These are phyloP conservation scores for Citrus maxima DNA, from an alignment of 345 rosid genomes.

Conservation along the genomic window DNA sequence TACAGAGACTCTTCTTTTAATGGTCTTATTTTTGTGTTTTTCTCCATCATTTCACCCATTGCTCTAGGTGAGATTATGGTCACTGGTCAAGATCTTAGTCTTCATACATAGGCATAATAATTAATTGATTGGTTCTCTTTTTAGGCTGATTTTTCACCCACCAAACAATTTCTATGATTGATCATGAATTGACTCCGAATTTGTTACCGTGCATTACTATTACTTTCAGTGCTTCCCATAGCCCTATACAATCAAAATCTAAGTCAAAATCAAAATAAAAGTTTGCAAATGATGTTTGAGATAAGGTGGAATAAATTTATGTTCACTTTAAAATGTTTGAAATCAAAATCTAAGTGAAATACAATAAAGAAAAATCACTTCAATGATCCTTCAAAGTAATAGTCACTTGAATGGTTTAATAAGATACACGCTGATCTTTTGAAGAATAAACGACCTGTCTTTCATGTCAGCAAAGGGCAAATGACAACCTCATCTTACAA, in stretches of 20 bases:
- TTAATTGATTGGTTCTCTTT: not conserved
- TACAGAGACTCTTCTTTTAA: constrained; percentile 18
- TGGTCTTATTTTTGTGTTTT: not conserved
- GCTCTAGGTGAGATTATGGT: not conserved
- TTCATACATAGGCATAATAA: not conserved
- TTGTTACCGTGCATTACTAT: not conserved
- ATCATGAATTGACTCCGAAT: not conserved
- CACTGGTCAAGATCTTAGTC: not conserved
- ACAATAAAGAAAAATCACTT: not conserved
- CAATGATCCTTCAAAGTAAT: too few species aligned
- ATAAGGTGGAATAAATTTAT: not conserved
- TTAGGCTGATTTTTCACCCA: not conserved
- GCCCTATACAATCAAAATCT: not conserved
- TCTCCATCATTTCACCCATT: constrained; percentile 17
- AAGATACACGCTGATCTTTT: not conserved
- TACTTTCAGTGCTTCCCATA: not conserved
- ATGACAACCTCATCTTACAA: not conserved
- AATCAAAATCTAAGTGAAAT: not conserved
- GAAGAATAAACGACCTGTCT: not conserved
- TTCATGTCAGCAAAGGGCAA: not conserved
- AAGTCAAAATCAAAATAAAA: too few species aligned
- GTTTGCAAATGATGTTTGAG: not conserved
- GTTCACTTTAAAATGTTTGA: not conserved
- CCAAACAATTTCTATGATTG: not conserved
- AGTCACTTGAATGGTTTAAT: not conserved